phyloP scores from a whole-genome alignment of 352 stramenopile species.

The Globisporangium ultimum region DNA sequence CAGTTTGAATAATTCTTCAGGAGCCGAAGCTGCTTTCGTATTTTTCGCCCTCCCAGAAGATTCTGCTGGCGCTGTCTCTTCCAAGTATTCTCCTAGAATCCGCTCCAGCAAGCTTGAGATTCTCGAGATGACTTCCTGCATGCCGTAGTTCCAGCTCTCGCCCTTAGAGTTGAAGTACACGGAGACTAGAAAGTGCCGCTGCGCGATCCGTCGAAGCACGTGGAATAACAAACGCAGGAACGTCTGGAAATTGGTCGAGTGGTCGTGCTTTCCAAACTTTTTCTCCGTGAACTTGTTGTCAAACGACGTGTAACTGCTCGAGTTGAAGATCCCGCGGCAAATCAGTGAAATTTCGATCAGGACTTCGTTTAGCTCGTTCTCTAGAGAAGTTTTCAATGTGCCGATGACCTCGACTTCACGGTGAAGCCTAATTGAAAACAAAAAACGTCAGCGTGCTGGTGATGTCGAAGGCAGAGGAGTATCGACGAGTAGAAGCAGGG shows the following conservation, averaged over 20 bases:
- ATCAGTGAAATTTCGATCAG: constrained; percentile 64
- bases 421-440: constrained; percentile 37
- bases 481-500: background rate
- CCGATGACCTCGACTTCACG: constrained; percentile 75
- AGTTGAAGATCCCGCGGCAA: constrained; percentile 71
- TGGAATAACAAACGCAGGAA: constrained; percentile 67
- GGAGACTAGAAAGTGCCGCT: constrained; percentile 65
- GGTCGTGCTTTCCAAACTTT: constrained; percentile 62
- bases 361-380: constrained; percentile 60
- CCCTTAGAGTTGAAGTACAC: constrained; percentile 60
- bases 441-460: constrained; percentile 1
- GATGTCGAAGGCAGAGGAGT: too few relatives aligned
- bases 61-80: constrained; percentile 28
- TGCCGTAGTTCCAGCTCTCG: constrained; percentile 64
- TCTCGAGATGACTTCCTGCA: constrained; percentile 61
- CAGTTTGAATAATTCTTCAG: constrained; percentile 51
- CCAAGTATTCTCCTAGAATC: constrained; percentile 67
- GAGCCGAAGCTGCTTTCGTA: constrained; percentile 9
- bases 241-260: constrained; percentile 63
- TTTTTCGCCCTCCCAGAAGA: constrained; percentile 17
- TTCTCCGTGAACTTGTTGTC: constrained; percentile 72
- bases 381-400: constrained; percentile 65
- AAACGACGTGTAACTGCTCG: constrained; percentile 72
- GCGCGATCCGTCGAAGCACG: constrained; percentile 58
- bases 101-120: constrained; percentile 62